Evolutionary conservation across 179 eudicot genomes (phyloP).

Genomic region (Amaranthus tricolor): DNA sequence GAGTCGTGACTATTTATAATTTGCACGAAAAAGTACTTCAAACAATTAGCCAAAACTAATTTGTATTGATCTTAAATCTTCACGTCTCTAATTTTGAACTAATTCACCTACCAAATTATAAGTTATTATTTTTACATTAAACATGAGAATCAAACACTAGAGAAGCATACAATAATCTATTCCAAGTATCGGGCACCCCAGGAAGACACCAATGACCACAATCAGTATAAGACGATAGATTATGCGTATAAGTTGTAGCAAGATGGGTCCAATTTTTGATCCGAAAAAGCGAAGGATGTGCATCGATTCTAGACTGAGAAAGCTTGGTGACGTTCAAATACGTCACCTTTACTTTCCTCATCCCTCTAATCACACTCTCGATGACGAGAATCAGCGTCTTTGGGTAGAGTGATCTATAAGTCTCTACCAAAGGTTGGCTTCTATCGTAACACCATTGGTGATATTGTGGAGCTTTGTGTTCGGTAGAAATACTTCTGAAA

Average conservation of each 20-base stretch:
- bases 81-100: too few species aligned
- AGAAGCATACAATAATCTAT: background rate
- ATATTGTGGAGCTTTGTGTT: conserved; percentile 15
- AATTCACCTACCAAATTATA: too few species aligned
- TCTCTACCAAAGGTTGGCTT: conserved; percentile 33
- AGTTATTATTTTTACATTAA: background rate
- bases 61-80: too few species aligned
- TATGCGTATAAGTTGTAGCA: conserved; percentile 6
- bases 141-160: conserved; percentile 32
- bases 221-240: conserved; percentile 23
- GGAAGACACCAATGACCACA: conserved; percentile 52
- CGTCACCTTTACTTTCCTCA: conserved; percentile 10
- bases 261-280: conserved; percentile 18
- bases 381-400: conserved; percentile 17
- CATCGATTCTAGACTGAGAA: conserved; percentile 31
- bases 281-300: conserved; percentile 35
- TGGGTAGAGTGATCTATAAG: conserved; percentile 20
- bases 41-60: too few species aligned
- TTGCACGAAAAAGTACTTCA: too few species aligned
- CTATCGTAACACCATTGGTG: conserved; percentile 33
- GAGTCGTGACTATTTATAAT: too few species aligned
- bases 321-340: conserved; percentile 35
- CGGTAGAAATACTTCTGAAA: conserved; percentile 33
- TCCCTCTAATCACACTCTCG: conserved; percentile 13
- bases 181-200: conserved; percentile 45